Percentiles rank a stretch among this genome's conserved stretches.
These are phyloP conservation scores for Tolypocladium capitatum DNA, from an alignment of 2,329 filamentous ascomycete genomes.

Conservation along the genomic window DNA sequence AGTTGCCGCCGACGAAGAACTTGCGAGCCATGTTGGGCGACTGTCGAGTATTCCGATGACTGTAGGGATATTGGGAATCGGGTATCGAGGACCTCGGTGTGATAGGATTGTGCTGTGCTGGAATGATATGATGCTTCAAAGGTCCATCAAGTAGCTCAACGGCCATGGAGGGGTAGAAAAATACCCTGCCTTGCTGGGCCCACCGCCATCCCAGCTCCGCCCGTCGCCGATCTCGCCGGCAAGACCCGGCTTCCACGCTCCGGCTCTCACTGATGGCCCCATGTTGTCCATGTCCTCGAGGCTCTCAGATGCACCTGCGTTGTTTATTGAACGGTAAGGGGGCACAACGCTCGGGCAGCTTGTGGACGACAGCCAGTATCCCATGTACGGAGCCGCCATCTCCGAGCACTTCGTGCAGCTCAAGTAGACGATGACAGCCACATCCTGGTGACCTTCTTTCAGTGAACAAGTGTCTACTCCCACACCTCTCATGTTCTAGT, in stretches of 20 bases:
- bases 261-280: not conserved
- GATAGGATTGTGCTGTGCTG: not conserved
- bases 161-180: not conserved
- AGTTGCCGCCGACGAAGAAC: slow-evolving; percentile 98
- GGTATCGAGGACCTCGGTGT: not conserved
- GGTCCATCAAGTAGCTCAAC: not conserved
- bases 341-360: not conserved
- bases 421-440: too few relatives aligned
- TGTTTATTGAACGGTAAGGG: not conserved
- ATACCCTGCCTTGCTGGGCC: not conserved
- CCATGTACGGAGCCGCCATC: not conserved
- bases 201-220: not conserved
- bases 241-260: not conserved
- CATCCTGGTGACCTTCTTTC: not conserved
- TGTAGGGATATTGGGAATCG: not conserved
- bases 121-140: not conserved
- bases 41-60: slow-evolving; percentile 4
- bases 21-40: slow-evolving; percentile 71
- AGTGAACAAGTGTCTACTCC: not conserved
- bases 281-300: not conserved
- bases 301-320: not conserved
- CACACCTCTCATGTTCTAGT: not conserved
- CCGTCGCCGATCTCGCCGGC: not conserved
- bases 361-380: not conserved
- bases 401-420: too few relatives aligned